phyloP scores from a whole-genome alignment of 2,329 filamentous ascomycete genomes.

The Neoascochyta sp. region DNA sequence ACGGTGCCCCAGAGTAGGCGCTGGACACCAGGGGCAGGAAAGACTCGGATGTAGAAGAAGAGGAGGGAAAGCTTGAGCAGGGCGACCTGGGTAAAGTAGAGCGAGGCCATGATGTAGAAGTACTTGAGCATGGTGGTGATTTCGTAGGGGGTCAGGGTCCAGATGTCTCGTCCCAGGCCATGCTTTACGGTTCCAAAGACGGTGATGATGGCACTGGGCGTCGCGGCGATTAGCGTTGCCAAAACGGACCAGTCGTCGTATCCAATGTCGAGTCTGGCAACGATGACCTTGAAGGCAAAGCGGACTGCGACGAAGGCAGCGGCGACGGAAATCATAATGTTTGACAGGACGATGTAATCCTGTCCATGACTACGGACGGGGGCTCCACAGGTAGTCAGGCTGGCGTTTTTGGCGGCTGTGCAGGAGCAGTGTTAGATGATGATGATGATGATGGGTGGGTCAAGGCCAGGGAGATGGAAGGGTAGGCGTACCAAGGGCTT shows the following conservation, averaged over 20 bases:
- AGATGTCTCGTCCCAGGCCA: constrained; percentile 53
- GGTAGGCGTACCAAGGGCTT: constrained; percentile 18
- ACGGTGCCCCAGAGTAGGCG: constrained; percentile 25
- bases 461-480: neutral
- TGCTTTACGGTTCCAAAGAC: constrained; percentile 20
- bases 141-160: constrained; percentile 44
- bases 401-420: constrained; percentile 42
- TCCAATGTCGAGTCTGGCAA: constrained; percentile 35
- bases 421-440: neutral
- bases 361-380: constrained; percentile 39
- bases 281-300: constrained; percentile 36
- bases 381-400: constrained; percentile 38
- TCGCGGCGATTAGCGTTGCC: constrained; percentile 16
- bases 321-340: constrained; percentile 35
- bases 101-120: constrained; percentile 36
- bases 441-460: neutral
- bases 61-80: constrained; percentile 29
- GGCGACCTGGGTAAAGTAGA: constrained; percentile 34
- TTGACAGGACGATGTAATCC: constrained; percentile 32
- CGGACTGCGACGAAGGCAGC: constrained; percentile 34
- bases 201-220: constrained; percentile 27
- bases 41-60: constrained; percentile 32
- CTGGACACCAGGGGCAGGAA: constrained; percentile 22
- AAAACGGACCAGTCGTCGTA: constrained; percentile 40
- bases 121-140: constrained; percentile 45